phyloP scores from a whole-genome alignment of 306 rosid genomes.

The Corylus americana region DNA sequence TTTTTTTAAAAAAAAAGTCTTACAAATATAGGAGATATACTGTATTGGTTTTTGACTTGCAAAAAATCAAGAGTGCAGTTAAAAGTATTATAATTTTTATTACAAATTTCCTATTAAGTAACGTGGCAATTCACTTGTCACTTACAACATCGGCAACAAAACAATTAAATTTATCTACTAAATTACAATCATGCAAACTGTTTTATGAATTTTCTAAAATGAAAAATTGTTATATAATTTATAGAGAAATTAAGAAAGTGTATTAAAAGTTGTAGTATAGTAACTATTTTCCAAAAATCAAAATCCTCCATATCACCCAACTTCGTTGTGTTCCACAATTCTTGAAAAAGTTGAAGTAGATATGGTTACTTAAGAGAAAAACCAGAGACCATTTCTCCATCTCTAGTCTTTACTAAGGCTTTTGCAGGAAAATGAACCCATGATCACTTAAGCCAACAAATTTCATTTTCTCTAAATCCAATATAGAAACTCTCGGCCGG shows the following conservation, averaged over 20 bases:
- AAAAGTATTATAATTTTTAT: too few relatives aligned
- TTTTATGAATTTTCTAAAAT: too few relatives aligned
- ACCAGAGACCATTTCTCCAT: conserved; percentile 35
- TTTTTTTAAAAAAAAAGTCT: too few relatives aligned
- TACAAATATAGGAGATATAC: background rate
- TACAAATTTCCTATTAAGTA: too few relatives aligned
- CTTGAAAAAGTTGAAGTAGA: background rate
- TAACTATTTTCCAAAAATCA: background rate
- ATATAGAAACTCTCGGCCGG: conserved; percentile 63
- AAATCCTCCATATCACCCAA: background rate
- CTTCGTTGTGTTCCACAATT: background rate
- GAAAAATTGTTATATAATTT: too few relatives aligned
- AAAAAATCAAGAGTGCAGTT: background rate
- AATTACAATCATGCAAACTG: too few relatives aligned
- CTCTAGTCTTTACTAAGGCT: conserved; percentile 57
- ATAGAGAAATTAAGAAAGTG: too few relatives aligned
- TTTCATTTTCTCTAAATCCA: conserved; percentile 60
- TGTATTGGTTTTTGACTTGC: background rate
- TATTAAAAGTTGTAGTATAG: too few relatives aligned
- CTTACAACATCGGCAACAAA: too few relatives aligned
- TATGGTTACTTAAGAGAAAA: conserved; percentile 2
- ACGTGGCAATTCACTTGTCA: too few relatives aligned
- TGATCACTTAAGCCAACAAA: conserved; percentile 29
- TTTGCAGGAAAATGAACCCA: conserved; percentile 50
- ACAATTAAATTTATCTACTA: too few relatives aligned